Conservation (phyloP, 1,139 yeast species). For the Protomyces arabidopsidicola region DNA sequence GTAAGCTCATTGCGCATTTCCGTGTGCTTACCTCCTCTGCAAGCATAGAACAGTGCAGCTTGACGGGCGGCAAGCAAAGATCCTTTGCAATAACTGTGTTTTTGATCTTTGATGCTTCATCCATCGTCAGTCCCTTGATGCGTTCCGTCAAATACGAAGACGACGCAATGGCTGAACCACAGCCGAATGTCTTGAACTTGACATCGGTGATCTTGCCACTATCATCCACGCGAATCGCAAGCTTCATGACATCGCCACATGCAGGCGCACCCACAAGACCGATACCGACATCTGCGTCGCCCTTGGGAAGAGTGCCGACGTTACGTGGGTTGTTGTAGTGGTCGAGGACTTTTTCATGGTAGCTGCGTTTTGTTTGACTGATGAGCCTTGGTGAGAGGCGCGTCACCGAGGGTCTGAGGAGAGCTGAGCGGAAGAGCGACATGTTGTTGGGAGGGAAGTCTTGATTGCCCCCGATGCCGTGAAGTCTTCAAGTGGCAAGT, state of each 20-base stretch:
- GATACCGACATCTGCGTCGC: conserved; percentile 78
- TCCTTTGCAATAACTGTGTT: conserved; percentile 92
- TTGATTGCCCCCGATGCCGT: neutral
- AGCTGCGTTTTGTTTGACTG: conserved; percentile 7
- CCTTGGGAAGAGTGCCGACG: conserved; percentile 87
- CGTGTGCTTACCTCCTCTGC: conserved; percentile 64
- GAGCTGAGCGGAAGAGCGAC: conserved; percentile 2
- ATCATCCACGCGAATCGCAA: conserved; percentile 88
- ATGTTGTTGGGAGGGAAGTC: neutral
- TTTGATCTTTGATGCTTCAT: conserved; percentile 86
- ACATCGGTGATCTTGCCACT: conserved; percentile 91
- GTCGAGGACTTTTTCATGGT: conserved; percentile 49
- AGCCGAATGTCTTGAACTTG: conserved; percentile 95
- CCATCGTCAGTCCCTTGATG: conserved; percentile 90
- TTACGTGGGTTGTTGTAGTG: conserved; percentile 96
- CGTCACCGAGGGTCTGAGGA: neutral
- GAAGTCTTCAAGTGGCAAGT: neutral
- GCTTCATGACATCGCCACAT: conserved; percentile 97
- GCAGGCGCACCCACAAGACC: conserved; percentile 98
- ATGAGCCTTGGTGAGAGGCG: neutral
- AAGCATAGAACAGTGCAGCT: conserved; percentile 94
- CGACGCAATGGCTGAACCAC: conserved; percentile 96
- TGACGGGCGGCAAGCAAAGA: conserved; percentile 91
- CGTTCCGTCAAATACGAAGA: conserved; percentile 91
- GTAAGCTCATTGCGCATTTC: too few species aligned